These are phyloP conservation scores for Arthrobotrys conoides DNA, from an alignment of 2,329 filamentous ascomycete species.

Conservation along the genomic window DNA sequence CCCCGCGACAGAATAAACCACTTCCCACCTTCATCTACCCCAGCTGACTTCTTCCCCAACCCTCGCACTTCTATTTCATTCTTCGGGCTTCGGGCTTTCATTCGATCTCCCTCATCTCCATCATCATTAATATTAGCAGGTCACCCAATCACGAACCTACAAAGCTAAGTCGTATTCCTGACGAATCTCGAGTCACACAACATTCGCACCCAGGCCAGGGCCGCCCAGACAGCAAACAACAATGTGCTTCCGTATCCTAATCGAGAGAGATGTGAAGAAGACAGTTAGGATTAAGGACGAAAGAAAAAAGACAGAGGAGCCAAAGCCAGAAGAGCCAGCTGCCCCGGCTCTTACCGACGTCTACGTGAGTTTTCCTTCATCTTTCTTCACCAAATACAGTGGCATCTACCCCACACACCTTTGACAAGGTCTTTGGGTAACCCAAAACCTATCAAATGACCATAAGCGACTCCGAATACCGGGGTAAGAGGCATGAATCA, in stretches of 20 bases:
- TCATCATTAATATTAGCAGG: background rate
- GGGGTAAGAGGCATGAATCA: background rate
- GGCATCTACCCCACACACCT: background rate
- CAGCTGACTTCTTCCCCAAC: background rate
- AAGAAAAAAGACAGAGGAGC: constrained; percentile 3
- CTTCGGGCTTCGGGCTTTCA: background rate
- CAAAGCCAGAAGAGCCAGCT: background rate
- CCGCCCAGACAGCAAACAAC: background rate
- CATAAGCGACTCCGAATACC: background rate
- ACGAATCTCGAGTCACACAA: background rate
- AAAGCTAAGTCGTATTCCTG: background rate
- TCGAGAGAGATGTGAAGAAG: background rate
- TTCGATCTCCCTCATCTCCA: background rate
- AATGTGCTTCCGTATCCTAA: constrained; percentile 20
- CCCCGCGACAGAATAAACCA: no score
- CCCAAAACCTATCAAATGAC: background rate
- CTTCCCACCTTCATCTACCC: background rate
- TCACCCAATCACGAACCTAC: background rate
- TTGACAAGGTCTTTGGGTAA: constrained; percentile 9
- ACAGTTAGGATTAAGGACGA: background rate
- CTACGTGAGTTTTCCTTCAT: constrained; percentile 42
- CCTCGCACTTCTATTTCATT: background rate
- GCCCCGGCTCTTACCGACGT: background rate
- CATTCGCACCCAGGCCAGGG: background rate
- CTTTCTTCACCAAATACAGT: background rate